Evolutionary conservation across 2,329 filamentous ascomycete species (phyloP).

Genomic region (Emydomyces testavorans): DNA sequence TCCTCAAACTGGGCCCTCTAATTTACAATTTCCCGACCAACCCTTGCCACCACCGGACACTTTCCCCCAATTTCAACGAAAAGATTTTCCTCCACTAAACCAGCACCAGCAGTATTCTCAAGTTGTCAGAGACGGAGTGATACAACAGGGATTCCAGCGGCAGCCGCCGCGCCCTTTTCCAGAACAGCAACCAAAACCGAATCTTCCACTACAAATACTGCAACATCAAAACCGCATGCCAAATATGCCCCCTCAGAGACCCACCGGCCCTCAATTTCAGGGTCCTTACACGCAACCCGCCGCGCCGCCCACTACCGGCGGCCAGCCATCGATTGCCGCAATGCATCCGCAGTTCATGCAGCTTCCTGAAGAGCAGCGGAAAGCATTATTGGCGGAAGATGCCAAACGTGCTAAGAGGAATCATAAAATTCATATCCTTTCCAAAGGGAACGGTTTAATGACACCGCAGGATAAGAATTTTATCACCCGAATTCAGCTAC

Average conservation of each 20-base stretch:
- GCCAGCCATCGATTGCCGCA: conserved; percentile 46
- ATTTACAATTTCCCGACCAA: conserved; percentile 14
- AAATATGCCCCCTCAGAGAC: conserved; percentile 32
- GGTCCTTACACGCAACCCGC: conserved; percentile 29
- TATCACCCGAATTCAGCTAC: conserved; percentile 92
- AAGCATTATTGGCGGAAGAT: conserved; percentile 75
- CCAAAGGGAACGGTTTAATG: conserved; percentile 93
- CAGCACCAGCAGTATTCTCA: conserved; percentile 35
- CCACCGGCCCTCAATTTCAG: conserved; percentile 29
- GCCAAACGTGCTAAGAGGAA: conserved; percentile 92
- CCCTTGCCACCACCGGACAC: conserved; percentile 8
- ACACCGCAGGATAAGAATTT: conserved; percentile 99
- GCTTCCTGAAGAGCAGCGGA: conserved; percentile 72
- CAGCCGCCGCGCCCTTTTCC: conserved; percentile 30
- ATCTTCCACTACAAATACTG: conserved; percentile 58
- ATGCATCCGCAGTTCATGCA: conserved; percentile 64
- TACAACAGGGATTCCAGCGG: conserved; percentile 28
- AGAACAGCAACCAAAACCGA: conserved; percentile 38
- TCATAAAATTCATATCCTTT: conserved; percentile 90
- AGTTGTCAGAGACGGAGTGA: conserved; percentile 26
- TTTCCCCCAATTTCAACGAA: conserved; percentile 27
- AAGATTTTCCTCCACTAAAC: conserved; percentile 42
- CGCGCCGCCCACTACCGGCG: conserved; percentile 26
- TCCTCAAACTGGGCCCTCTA: conserved; percentile 12
- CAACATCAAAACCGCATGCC: conserved; percentile 63